Evolutionary conservation across 768 basidiomycete species (phyloP).

Genomic region (Termitomyces sp.): DNA sequence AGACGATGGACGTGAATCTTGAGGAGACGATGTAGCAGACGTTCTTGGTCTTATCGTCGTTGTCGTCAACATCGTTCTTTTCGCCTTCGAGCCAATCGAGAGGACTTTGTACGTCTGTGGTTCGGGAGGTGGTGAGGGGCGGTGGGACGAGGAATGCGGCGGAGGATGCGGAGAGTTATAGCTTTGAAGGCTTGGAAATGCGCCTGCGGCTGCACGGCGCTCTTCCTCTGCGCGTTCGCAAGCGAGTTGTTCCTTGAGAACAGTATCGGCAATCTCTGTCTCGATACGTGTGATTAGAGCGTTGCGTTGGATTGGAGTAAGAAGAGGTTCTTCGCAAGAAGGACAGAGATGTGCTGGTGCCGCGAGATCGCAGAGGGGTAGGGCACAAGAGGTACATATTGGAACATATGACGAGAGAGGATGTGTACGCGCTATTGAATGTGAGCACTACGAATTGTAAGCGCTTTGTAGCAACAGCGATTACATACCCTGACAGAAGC

Average conservation of each 20-base stretch:
- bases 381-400: slow-evolving; percentile 52
- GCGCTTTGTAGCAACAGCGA: neutral
- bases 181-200: slow-evolving; percentile 49
- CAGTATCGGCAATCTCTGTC: slow-evolving; percentile 32
- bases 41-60: slow-evolving; percentile 32
- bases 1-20: slow-evolving; percentile 25
- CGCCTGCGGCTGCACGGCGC: slow-evolving; percentile 46
- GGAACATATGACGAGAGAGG: slow-evolving; percentile 49
- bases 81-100: slow-evolving; percentile 47
- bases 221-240: slow-evolving; percentile 40
- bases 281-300: slow-evolving; percentile 39
- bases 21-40: slow-evolving; percentile 13
- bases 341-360: slow-evolving; percentile 51
- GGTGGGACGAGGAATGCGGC: neutral
- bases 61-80: slow-evolving; percentile 48
- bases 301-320: slow-evolving; percentile 25
- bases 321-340: slow-evolving; percentile 37
- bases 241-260: slow-evolving; percentile 43
- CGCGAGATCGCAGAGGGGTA: slow-evolving; percentile 58
- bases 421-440: slow-evolving; percentile 45
- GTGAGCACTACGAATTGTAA: neutral
- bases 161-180: slow-evolving; percentile 1
- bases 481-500: slow-evolving; percentile 59
- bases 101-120: slow-evolving; percentile 44
- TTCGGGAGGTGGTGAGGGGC: slow-evolving; percentile 10